These are phyloP conservation scores for Lactarius evosmus DNA, from an alignment of 768 basidiomycete species.

Conservation along the genomic window DNA sequence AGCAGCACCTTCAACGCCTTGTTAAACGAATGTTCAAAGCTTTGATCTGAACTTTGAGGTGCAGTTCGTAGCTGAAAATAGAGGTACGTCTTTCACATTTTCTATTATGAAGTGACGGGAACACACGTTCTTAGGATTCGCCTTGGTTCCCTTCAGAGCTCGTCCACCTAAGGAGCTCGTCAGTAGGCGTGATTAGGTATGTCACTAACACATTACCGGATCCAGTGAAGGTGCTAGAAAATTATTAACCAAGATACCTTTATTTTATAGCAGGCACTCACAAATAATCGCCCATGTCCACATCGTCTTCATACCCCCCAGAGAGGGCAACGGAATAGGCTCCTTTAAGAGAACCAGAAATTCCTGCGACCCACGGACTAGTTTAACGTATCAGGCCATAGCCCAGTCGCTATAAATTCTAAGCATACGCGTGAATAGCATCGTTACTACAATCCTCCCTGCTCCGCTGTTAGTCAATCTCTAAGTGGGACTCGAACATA, in stretches of 20 bases:
- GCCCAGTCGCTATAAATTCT: not conserved
- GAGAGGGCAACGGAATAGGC: conserved; percentile 85
- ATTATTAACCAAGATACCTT: not conserved
- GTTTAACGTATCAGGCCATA: conserved; percentile 5
- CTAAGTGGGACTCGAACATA: not conserved
- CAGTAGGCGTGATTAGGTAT: not conserved
- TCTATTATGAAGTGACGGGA: not conserved
- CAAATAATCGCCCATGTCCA: conserved; percentile 81
- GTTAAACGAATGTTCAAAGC: conserved; percentile 72
- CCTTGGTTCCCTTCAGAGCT: conserved; percentile 80
- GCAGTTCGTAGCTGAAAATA: conserved; percentile 76
- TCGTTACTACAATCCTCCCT: conserved; percentile 68
- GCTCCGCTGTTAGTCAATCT: conserved; percentile 3
- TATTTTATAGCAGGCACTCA: conserved; percentile 40
- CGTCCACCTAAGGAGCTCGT: conserved; percentile 57
- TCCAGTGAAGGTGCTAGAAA: conserved; percentile 70
- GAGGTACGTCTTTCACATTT: not conserved
- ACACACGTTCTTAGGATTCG: conserved; percentile 77
- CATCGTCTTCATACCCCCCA: conserved; percentile 85
- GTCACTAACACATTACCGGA: conserved; percentile 46
- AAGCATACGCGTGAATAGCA: conserved; percentile 79
- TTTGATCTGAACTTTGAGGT: conserved; percentile 80
- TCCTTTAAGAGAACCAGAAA: conserved; percentile 61
- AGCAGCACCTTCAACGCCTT: conserved; percentile 55
- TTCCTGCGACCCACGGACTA: conserved; percentile 84